A percentile compares a stretch with the other conserved stretches of the same genome.
phyloP scores from a whole-genome alignment of 345 rosid species.

The Acer saccharum region DNA sequence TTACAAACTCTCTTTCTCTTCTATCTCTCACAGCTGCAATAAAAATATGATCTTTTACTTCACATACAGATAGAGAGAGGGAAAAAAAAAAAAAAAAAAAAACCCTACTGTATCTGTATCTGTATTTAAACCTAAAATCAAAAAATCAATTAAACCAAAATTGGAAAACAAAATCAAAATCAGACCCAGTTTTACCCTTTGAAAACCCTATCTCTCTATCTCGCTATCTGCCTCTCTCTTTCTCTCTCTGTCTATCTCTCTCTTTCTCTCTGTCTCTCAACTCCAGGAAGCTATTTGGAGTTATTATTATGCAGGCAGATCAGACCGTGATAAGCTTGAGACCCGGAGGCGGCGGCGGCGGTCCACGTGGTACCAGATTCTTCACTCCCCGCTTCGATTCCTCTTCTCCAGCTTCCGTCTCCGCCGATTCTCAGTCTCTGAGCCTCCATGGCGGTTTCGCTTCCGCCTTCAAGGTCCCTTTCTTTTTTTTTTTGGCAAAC shows the following conservation, averaged over 20 bases:
- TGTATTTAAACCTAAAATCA: not conserved
- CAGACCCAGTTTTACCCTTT: conserved; percentile 1
- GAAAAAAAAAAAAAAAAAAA: not conserved
- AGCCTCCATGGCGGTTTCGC: conserved; percentile 13
- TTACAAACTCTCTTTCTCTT: not conserved
- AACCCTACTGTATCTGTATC: conserved; percentile 5
- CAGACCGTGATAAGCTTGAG: conserved; percentile 40
- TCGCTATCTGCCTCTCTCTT: not conserved
- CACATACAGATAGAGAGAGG: not conserved
- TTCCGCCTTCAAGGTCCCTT: conserved; percentile 11
- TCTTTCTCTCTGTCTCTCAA: not conserved
- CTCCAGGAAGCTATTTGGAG: not conserved
- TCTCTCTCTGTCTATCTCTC: not conserved
- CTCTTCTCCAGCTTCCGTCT: conserved; percentile 6
- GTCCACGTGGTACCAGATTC: conserved; percentile 23
- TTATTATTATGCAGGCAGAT: conserved; percentile 29
- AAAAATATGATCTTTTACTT: not conserved
- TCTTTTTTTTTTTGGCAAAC: not conserved
- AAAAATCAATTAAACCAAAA: not conserved
- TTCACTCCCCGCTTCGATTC: conserved; percentile 25
- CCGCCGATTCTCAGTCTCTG: conserved; percentile 12
- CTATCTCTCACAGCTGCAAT: not conserved
- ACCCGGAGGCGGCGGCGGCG: conserved; percentile 34
- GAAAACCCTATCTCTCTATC: not conserved
- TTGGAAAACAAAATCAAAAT: not conserved